A percentile compares a stretch with the other conserved stretches of the same genome.
These are phyloP conservation scores for Diaporthe eres DNA, from an alignment of 2,329 filamentous ascomycete genomes.

Conservation along the genomic window DNA sequence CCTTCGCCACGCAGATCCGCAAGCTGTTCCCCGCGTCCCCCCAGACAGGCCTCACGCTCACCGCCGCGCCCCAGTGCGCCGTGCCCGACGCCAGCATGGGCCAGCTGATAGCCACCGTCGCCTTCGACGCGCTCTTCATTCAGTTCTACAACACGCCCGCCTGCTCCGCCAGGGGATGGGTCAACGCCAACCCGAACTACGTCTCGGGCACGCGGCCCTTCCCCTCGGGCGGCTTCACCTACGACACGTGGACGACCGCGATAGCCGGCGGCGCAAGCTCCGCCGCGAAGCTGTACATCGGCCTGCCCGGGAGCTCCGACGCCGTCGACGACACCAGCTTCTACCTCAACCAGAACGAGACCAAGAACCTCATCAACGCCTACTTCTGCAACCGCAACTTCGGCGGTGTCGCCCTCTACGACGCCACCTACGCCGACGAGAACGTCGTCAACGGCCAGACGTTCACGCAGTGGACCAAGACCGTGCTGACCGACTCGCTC, in stretches of 20 bases:
- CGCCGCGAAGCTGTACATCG: slow-evolving; percentile 61
- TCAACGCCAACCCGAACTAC: slow-evolving; percentile 51
- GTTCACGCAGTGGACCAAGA: slow-evolving; percentile 16
- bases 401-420: slow-evolving; percentile 63
- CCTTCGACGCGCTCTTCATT: slow-evolving; percentile 62
- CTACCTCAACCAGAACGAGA: slow-evolving; percentile 52
- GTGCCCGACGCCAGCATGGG: slow-evolving; percentile 54
- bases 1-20: slow-evolving; percentile 47
- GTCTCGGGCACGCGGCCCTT: slow-evolving; percentile 44
- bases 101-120: slow-evolving; percentile 43
- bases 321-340: slow-evolving; percentile 48
- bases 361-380: slow-evolving; percentile 57
- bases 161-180: slow-evolving; percentile 52
- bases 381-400: slow-evolving; percentile 56
- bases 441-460: slow-evolving; percentile 6
- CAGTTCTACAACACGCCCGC: slow-evolving; percentile 65
- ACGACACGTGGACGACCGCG: slow-evolving; percentile 56
- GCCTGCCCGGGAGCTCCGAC: slow-evolving; percentile 53
- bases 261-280: slow-evolving; percentile 54
- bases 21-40: slow-evolving; percentile 45
- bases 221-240: slow-evolving; percentile 56
- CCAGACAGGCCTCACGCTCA: slow-evolving; percentile 52
- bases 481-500: neutral
- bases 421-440: slow-evolving; percentile 50
- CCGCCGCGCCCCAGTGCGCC: slow-evolving; percentile 62